phyloP scores from a whole-genome alignment of 495 filamentous ascomycete species.

The Penicillium nucicola region DNA sequence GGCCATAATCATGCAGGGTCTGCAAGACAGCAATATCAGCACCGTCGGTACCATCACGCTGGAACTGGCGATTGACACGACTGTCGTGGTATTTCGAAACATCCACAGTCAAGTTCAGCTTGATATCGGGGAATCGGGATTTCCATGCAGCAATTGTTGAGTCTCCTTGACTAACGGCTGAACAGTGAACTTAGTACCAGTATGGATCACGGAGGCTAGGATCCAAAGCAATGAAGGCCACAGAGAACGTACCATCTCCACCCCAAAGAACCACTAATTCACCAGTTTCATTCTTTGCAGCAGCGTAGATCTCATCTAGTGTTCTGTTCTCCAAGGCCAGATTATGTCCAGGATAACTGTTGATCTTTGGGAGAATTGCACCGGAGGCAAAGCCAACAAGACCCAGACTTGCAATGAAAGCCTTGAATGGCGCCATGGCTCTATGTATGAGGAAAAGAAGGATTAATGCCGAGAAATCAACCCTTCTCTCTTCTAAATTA shows the following conservation, averaged over 20 bases:
- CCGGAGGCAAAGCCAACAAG: background rate
- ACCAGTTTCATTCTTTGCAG: background rate
- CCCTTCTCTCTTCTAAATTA: no score
- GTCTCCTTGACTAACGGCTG: background rate
- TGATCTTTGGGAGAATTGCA: background rate
- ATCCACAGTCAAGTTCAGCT: slow-evolving; percentile 1
- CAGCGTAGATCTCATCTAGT: slow-evolving; percentile 1
- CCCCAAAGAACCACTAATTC: background rate
- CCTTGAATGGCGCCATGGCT: no score
- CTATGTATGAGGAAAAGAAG: no score
- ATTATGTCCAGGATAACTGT: background rate
- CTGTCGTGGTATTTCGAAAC: slow-evolving; percentile 1
- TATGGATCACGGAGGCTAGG: no score
- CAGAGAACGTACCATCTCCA: background rate
- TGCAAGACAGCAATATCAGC: background rate
- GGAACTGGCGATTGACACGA: background rate
- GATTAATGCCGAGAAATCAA: no score
- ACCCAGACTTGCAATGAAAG: background rate
- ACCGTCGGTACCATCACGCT: background rate
- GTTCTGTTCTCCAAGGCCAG: background rate
- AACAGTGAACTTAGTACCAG: background rate
- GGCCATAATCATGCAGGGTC: background rate
- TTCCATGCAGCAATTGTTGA: background rate
- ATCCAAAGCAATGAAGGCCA: background rate
- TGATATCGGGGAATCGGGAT: background rate